These are phyloP conservation scores for Caloboletus firmus DNA, from an alignment of 1,284 basidiomycete species.

Conservation along the genomic window DNA sequence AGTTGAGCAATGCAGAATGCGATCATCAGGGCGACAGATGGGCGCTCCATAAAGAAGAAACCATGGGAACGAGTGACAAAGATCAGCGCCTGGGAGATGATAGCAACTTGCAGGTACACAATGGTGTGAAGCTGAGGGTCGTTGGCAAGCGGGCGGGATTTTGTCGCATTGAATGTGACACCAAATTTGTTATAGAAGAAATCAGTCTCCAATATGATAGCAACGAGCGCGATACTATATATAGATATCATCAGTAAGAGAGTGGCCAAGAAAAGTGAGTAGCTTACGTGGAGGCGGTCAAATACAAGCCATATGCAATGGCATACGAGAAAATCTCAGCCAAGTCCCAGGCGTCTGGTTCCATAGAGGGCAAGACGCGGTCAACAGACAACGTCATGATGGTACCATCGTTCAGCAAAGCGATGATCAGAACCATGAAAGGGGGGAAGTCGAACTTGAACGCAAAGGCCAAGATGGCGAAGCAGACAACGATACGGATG, in stretches of 20 bases:
- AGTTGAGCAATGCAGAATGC: slow-evolving; percentile 95
- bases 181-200: slow-evolving; percentile 92
- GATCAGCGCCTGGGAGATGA: slow-evolving; percentile 97
- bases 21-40: slow-evolving; percentile 82
- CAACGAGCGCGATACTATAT: slow-evolving; percentile 80
- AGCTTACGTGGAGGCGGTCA: slow-evolving; percentile 86
- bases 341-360: slow-evolving; percentile 94
- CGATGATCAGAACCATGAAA: slow-evolving; percentile 99
- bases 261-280: neutral
- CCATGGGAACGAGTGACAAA: slow-evolving; percentile 96
- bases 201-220: slow-evolving; percentile 81
- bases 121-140: slow-evolving; percentile 79
- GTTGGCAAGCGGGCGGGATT: slow-evolving; percentile 56
- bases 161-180: slow-evolving; percentile 53
- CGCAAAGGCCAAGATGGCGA: slow-evolving; percentile 92
- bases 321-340: slow-evolving; percentile 96
- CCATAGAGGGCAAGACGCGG: slow-evolving; percentile 90
- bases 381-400: slow-evolving; percentile 99
- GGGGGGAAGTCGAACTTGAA: slow-evolving; percentile 99
- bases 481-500: slow-evolving; percentile 98
- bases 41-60: slow-evolving; percentile 98
- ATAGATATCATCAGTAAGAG: slow-evolving; percentile 23
- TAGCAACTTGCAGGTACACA: slow-evolving; percentile 90
- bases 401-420: slow-evolving; percentile 95
- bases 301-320: slow-evolving; percentile 91